Evolutionary conservation across 2,329 filamentous ascomycete genomes (phyloP), one percentile per base, ranked within the genome.

Genomic region (Sphaerulina musiva): DNA sequence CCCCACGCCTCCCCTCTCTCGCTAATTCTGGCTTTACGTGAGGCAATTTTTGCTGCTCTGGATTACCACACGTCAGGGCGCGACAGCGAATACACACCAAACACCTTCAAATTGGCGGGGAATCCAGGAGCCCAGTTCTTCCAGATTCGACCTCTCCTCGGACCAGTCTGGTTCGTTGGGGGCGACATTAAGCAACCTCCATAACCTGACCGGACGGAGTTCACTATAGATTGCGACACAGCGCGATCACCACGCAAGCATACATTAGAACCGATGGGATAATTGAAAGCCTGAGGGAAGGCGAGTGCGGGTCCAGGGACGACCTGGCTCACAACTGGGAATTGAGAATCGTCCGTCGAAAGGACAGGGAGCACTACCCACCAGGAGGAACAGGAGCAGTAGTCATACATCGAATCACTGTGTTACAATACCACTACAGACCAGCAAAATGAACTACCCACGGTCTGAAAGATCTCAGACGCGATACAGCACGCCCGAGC

Each of bases 101-200:
- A 80, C 74, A 82, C 82, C 83, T 86, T 83, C 89, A 95, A 95
- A 83, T 95, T 95, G 89, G 89, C 89, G 89, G 87, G 86, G 80
- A 78, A 84, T 83, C 82, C 80, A 75, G 78, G 80, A 75, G 74
- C 80, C 74, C 76, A 81, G 76, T 82, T 87, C 73, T 85, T 84
- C 74, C 85, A 86, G 77, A 79, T 86, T 72, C 86, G 86, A 80
- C 91, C 89, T 82, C 88, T 95, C 78, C 85, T 92, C 74, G 89
- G 89, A 80, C 92, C 90, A 76, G 84, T 85, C 80, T 89, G 90
- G 90, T 90, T 95, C 84, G 92, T 92, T 75, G 91, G 92, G 86
- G 88, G 90, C 79, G 89, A 93, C 80, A 64, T 69, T 60, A 93
- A 90, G 80, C 92, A 95, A 78, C 92, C 93, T 73, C 92, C 92